Evolutionary conservation across 257 asterid species (phyloP).

Genomic region (Agastache rugosa): DNA sequence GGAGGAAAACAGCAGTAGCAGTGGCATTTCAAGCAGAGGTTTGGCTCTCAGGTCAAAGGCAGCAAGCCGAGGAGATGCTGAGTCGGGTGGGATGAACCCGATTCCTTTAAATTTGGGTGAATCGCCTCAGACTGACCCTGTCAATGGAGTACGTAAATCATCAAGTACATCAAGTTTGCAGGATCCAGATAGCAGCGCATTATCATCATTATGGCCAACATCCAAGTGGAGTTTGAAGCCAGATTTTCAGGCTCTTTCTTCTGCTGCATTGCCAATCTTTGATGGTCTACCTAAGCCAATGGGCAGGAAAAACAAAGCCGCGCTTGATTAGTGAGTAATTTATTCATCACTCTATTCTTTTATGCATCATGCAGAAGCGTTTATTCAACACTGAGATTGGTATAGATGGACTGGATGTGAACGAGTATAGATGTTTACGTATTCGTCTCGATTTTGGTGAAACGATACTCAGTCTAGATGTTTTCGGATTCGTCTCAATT

Average conservation of each 20-base stretch:
- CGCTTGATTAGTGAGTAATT: constrained; percentile 59
- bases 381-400: constrained; percentile 16
- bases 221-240: constrained; percentile 80
- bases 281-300: constrained; percentile 81
- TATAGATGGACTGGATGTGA: constrained; percentile 13
- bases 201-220: constrained; percentile 73
- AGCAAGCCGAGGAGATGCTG: constrained; percentile 52
- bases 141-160: constrained; percentile 67
- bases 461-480: constrained; percentile 15
- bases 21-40: constrained; percentile 68
- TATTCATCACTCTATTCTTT: constrained; percentile 25
- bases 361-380: constrained; percentile 30
- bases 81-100: constrained; percentile 46
- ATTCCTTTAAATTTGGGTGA: constrained; percentile 51
- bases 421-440: constrained; percentile 5
- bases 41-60: constrained; percentile 85
- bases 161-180: constrained; percentile 82
- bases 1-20: constrained; percentile 62
- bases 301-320: constrained; percentile 70
- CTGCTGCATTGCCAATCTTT: constrained; percentile 78
- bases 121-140: constrained; percentile 43
- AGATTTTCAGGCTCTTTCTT: constrained; percentile 73
- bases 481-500: constrained; percentile 1
- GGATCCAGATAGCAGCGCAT: constrained; percentile 61
- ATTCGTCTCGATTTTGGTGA: constrained; percentile 13